phyloP scores from a whole-genome alignment of 1,284 basidiomycete genomes.

The Marasmius fiardii region DNA sequence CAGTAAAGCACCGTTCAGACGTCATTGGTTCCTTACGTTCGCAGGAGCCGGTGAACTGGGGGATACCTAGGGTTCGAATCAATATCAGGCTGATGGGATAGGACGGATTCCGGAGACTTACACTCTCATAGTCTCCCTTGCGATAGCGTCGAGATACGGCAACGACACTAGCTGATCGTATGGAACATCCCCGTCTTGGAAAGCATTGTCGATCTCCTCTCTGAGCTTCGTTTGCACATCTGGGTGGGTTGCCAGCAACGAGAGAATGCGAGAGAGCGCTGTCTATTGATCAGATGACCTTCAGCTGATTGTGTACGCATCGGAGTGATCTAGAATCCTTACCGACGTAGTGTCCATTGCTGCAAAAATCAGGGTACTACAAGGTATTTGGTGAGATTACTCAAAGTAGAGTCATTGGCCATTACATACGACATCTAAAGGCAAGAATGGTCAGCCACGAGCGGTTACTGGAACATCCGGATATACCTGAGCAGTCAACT shows the following conservation, averaged over 20 bases:
- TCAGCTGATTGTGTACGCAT: too few species aligned
- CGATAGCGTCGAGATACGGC: constrained; percentile 22
- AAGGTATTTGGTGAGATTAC: neutral
- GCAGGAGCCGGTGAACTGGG: neutral
- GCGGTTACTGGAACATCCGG: neutral
- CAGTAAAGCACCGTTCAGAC: neutral
- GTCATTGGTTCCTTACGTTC: neutral
- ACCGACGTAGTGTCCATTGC: constrained; percentile 27
- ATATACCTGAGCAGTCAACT: constrained; percentile 26
- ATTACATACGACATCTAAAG: constrained; percentile 11
- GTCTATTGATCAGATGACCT: neutral
- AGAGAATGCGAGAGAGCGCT: neutral
- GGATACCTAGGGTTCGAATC: neutral
- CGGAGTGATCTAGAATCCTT: neutral
- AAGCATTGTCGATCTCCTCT: neutral
- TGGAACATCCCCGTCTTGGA: neutral
- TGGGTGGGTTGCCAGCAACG: neutral
- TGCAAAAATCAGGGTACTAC: constrained; percentile 24
- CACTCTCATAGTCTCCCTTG: constrained; percentile 23
- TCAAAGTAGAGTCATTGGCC: too few species aligned
- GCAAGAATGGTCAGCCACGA: neutral
- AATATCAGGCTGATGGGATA: neutral
- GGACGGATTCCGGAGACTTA: constrained; percentile 5
- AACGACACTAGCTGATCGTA: constrained; percentile 20
- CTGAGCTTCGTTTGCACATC: constrained; percentile 2